Percentiles rank a stretch among this genome's conserved stretches.
Evolutionary conservation across 257 asterid species (phyloP).

Genomic region (Nicotiana tomentosiformis): DNA sequence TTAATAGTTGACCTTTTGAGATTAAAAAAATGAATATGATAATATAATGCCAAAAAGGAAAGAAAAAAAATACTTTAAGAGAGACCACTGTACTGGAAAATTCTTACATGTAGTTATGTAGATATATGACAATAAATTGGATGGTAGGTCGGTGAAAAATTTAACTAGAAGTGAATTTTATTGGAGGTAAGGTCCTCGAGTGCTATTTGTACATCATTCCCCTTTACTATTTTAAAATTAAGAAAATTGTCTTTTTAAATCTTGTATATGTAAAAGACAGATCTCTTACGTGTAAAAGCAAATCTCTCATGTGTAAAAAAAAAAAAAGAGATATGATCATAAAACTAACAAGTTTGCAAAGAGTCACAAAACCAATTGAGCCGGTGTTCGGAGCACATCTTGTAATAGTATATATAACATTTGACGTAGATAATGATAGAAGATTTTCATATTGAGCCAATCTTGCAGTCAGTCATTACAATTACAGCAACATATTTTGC

Average conservation of each 20-base stretch:
- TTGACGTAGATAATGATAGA: not conserved
- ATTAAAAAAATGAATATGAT: not conserved
- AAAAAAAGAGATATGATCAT: too few species aligned
- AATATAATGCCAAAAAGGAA: not conserved
- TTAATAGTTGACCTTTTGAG: not conserved
- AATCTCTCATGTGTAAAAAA: too few species aligned
- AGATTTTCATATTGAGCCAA: not conserved
- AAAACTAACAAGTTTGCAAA: too few species aligned
- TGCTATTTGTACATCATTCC: too few species aligned
- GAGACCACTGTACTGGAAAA: not conserved
- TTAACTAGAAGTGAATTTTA: not conserved
- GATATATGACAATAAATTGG: not conserved
- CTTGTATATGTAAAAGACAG: too few species aligned
- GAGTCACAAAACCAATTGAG: too few species aligned
- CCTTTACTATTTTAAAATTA: too few species aligned
- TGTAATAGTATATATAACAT: not conserved
- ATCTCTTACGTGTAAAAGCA: too few species aligned
- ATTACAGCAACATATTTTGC: not conserved
- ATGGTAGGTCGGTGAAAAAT: not conserved
- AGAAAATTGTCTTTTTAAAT: too few species aligned
- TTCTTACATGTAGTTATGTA: not conserved
- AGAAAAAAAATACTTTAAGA: not conserved
- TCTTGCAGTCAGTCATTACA: not conserved
- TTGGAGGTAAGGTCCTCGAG: too few species aligned
- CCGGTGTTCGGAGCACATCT: too few species aligned